A percentile compares a stretch with the other conserved stretches of the same genome.
phyloP scores from a whole-genome alignment of 305 asterid species.

The Fraxinus angustifolia region DNA sequence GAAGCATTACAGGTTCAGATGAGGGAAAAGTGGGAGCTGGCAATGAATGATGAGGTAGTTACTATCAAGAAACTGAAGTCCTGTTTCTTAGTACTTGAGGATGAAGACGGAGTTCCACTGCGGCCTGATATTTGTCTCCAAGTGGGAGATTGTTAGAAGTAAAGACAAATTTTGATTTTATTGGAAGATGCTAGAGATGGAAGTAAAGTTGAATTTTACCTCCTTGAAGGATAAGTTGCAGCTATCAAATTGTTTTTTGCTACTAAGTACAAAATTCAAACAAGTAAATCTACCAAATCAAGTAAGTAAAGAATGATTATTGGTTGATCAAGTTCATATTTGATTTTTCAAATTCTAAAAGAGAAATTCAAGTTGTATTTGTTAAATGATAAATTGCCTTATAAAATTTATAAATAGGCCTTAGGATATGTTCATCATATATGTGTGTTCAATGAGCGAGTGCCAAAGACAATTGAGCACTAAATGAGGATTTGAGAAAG shows the following conservation, averaged over 20 bases:
- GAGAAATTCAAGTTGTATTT: too few relatives aligned
- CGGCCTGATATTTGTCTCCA: too few relatives aligned
- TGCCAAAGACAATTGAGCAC: not conserved
- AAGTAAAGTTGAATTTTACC: not conserved
- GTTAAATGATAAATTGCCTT: not conserved
- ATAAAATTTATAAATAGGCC: too few relatives aligned
- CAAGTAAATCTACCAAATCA: not conserved
- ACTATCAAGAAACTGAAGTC: too few relatives aligned
- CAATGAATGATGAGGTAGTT: not conserved
- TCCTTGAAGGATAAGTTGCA: not conserved
- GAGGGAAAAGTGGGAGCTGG: too few relatives aligned
- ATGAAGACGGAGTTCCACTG: too few relatives aligned
- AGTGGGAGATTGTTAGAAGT: not conserved
- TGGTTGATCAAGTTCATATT: not conserved
- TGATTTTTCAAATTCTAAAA: not conserved
- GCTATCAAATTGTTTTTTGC: too few relatives aligned
- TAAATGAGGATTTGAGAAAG: not conserved
- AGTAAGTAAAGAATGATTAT: not conserved
- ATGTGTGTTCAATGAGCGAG: not conserved
- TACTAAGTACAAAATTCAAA: not conserved
- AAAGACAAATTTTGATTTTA: too few relatives aligned
- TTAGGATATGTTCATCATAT: not conserved
- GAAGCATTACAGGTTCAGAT: too few relatives aligned
- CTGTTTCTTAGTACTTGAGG: too few relatives aligned
- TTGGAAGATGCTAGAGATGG: too few relatives aligned